phyloP scores from a whole-genome alignment of 345 rosid species.

The Eucalyptus melliodora region DNA sequence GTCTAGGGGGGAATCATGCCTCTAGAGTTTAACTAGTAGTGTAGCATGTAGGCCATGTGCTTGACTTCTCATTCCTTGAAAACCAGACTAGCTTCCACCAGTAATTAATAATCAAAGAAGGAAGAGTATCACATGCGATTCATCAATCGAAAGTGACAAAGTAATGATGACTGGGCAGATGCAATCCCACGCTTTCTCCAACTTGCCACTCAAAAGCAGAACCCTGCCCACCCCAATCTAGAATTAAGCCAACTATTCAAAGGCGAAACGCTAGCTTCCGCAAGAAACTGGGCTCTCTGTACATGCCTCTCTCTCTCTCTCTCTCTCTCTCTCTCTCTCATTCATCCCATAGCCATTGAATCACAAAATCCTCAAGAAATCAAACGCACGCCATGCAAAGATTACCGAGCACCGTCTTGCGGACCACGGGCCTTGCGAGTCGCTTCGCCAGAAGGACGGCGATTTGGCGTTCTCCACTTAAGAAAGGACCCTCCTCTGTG shows the following conservation, averaged over 20 bases:
- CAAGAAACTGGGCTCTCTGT: background rate
- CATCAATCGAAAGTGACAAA: background rate
- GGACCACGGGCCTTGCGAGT: background rate
- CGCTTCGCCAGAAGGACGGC: background rate
- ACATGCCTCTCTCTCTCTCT: background rate
- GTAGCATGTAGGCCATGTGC: background rate
- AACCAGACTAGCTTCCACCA: background rate
- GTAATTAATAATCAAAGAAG: background rate
- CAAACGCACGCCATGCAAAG: background rate
- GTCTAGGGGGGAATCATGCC: background rate
- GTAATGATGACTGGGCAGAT: background rate
- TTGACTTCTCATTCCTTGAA: background rate
- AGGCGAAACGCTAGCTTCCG: background rate
- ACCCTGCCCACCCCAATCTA: background rate
- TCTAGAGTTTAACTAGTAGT: background rate
- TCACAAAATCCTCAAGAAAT: background rate
- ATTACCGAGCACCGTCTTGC: background rate
- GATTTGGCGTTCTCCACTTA: background rate
- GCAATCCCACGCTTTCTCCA: background rate
- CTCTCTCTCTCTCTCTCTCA: background rate
- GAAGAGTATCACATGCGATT: background rate
- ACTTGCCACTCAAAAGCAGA: background rate
- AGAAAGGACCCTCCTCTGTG: background rate
- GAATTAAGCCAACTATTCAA: background rate
- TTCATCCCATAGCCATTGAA: background rate